Conservation (phyloP, 2,329 filamentous ascomycete species). For the Mycosphaerella sp. region DNA sequence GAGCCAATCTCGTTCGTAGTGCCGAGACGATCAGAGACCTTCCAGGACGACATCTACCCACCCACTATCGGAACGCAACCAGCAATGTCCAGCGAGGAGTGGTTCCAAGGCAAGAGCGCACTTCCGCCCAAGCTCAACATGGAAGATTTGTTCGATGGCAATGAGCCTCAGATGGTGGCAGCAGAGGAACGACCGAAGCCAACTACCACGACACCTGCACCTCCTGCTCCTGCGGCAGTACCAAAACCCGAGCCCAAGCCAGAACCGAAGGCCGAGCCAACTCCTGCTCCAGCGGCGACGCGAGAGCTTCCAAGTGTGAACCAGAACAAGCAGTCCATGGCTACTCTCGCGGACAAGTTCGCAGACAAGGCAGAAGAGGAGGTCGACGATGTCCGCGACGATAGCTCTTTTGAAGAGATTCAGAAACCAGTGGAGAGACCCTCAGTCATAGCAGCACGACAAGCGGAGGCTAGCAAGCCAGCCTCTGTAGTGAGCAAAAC, state of each 20-base stretch:
- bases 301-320: constrained; percentile 60
- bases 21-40: constrained; percentile 83
- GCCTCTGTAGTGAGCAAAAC: constrained; percentile 15
- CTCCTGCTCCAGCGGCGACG: constrained; percentile 30
- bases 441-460: constrained; percentile 25
- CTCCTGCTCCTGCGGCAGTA: constrained; percentile 32
- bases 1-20: constrained; percentile 98
- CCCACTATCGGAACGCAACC: constrained; percentile 74
- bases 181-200: constrained; percentile 56
- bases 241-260: constrained; percentile 44
- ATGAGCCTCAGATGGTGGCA: constrained; percentile 68
- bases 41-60: constrained; percentile 96
- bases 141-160: constrained; percentile 83
- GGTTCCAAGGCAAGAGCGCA: constrained; percentile 72
- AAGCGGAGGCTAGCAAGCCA: constrained; percentile 19
- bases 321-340: constrained; percentile 82
- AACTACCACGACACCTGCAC: constrained; percentile 22
- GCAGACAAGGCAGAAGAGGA: constrained; percentile 62
- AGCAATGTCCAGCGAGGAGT: constrained; percentile 72
- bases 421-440: constrained; percentile 64
- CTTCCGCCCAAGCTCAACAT: constrained; percentile 89
- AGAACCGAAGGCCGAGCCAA: constrained; percentile 46
- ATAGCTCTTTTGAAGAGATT: constrained; percentile 82
- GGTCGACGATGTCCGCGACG: constrained; percentile 55
- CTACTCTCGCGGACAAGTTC: constrained; percentile 77